Conservation (phyloP, 805 yeast species). For the Starmerella sp. region DNA sequence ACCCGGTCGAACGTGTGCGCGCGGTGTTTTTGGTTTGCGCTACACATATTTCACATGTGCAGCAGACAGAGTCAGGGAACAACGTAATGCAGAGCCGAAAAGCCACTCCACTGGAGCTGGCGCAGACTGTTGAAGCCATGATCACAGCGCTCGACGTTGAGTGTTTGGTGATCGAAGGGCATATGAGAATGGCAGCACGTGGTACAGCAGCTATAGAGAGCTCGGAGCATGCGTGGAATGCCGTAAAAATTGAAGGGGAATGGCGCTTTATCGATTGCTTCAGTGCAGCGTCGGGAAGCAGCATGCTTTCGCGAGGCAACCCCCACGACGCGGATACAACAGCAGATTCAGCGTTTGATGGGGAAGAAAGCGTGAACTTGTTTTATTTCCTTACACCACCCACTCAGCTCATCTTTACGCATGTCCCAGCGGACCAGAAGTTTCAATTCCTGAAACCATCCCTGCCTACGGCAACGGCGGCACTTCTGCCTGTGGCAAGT, state of each 20-base stretch:
- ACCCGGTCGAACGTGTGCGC: constrained; percentile 49
- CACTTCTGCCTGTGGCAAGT: constrained; percentile 75
- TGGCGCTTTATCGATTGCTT: constrained; percentile 67
- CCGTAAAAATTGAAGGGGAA: constrained; percentile 61
- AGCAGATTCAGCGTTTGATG: neutral
- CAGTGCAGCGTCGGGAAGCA: constrained; percentile 28
- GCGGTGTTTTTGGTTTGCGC: constrained; percentile 54
- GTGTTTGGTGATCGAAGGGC: constrained; percentile 70
- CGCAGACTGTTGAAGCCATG: constrained; percentile 63
- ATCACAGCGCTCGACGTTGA: constrained; percentile 59
- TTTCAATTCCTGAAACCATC: constrained; percentile 81
- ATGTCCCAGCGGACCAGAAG: constrained; percentile 65
- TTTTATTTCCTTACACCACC: constrained; percentile 77
- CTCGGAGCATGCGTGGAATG: constrained; percentile 74
- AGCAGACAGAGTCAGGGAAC: constrained; percentile 24
- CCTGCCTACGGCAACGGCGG: constrained; percentile 62
- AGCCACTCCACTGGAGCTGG: constrained; percentile 61
- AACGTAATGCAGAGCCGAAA: constrained; percentile 35
- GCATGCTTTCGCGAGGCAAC: constrained; percentile 18
- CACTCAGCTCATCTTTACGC: constrained; percentile 63
- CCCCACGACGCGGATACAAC: neutral
- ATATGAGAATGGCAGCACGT: constrained; percentile 66
- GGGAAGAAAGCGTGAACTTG: constrained; percentile 32
- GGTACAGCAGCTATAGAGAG: constrained; percentile 26
- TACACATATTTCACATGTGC: constrained; percentile 43